Evolutionary conservation across 202 grass and related monocot species (phyloP), one percentile per base, ranked within the genome.

Genomic region (Saccharum hybrid): DNA sequence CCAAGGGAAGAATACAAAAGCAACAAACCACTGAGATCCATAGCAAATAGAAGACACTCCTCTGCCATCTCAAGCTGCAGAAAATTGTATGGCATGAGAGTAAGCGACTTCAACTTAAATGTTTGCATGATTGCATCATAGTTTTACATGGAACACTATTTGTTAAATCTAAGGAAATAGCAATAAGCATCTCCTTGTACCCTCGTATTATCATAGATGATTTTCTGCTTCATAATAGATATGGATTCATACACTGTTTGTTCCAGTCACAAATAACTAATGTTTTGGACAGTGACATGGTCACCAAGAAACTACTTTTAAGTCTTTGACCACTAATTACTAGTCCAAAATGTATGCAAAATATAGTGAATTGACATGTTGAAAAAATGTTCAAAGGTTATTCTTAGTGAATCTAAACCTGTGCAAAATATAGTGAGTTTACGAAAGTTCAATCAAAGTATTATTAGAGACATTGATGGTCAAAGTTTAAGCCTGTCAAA

Each of bases 1-100:
- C 89, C 92, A 63, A 92, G 88, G 56, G 92, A 89, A 66, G 92
- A 94, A 80, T 92, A 94, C 63, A 94, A 75, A 86, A 94, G 92
- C 75, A 94, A 75, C 82, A 94, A 86, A 40, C 90, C 87, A 78
- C 92, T 92, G 31, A 94, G 90, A 48, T 94, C 92, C 76, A 52
- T 84, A 74, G 92, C 92, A 39, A 92, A 66, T 34, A 72, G 61
- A 10, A 94, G 82, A 81, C 92, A 94, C 62, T 94, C 92, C 76
- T 94, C 92, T 83, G 92, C 92, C 90, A 94, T 88, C 10, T 90
- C 85, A 46, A 94, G 86, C 92, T 94, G 90, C 72, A 82, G 39
- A 73, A 86, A 26, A 22, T 86, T 60, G 69, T 65, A 87, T 59
- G 57, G 45, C 81, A 90, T 16, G 26, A 65, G n/a, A 86, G 54